Evolutionary conservation across 495 filamentous ascomycete species (phyloP), one percentile per base, ranked within the genome.

Genomic region (Recurvomyces mirabilis): DNA sequence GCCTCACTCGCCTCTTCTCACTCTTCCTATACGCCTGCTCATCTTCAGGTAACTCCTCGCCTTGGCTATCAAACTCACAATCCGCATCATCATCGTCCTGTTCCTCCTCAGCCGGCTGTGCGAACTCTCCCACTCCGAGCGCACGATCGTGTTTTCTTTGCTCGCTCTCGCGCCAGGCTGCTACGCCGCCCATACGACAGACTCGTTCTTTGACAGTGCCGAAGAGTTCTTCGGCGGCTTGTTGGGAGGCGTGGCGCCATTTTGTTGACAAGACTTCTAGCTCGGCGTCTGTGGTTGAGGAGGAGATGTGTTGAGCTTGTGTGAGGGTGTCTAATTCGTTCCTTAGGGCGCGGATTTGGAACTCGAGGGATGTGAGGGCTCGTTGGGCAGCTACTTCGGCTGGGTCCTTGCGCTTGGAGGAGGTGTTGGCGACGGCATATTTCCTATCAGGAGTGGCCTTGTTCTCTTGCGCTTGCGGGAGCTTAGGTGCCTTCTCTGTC

Each of bases 161-260:
- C 49, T 65, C 67, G 33, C 57, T 62, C 34, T 69, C 65, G 48
- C 59, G 65, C 75, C 77, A 75, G 5, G 61, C 75, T 0, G 55
- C 57, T 38, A 78, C 59, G 0, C 78, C 78, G 12, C 78, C 78
- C 72, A 78, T 77, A 42, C 65, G 52, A 50, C 65, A 67, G 21
- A 72, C 68, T 34, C 64, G 53, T 44, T 69, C 68, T 37, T 62
- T 59, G 21, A 62, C 64, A 11, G 51, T 54, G 18, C 58, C 65
- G 57, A 69, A 72, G 31, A 72, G 17, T 50, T 72, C 68, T 45
- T 72, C 68, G 3, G 68, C 68, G 14, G 68, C 68, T 43, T 55
- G 44, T 34, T 65, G 51, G 47, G 60, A 61, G n/a, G 66, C 68
- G 2, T 46, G 47, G 17, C 52, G 55, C 68, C 68, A 72, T 43